Evolutionary conservation across 2,329 filamentous ascomycete genomes (phyloP), one percentile per base, ranked within the genome.

Genomic region (Penicillium corylophilum): DNA sequence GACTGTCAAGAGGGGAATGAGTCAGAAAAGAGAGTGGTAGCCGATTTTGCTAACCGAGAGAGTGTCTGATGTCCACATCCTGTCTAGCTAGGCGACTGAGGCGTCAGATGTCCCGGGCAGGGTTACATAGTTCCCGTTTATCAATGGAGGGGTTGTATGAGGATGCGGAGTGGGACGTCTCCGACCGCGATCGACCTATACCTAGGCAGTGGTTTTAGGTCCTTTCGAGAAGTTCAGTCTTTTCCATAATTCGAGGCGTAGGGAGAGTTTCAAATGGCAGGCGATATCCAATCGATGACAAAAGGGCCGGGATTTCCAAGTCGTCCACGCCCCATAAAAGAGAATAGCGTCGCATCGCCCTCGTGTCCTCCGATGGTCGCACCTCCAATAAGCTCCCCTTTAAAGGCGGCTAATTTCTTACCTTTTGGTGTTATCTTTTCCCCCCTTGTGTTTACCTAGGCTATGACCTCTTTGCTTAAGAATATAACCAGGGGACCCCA

Each of bases 321-420:
- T 53, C 46, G 50, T 54, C 55, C 33, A 45, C 12, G 24, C 49
- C 51, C 49, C 54, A 43, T 46, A 45, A 59, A 46, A 57, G n/a
- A 44, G 48, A 55, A 52, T 61, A 70, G 62, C 64, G 68, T 70
- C 66, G 60, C 65, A 70, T 70, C 63, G 66, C 55, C 55, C 62
- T 67, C 60, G 54, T 62, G 63, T 57, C 63, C 61, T 58, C 57
- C 61, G 57, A 68, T 66, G 67, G 67, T 70, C 66, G 63, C 66
- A 70, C 68, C 56, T 61, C 51, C 51, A 44, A 39, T 54, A n/a
- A 38, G 18, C 18, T 16, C 35, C 24, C 5, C n/a, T 43, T 28
- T 29, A 20, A 18, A 18, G 8, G 10, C 22, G 5, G 41, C 28
- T 44, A 13, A 12, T 44, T 42, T 45, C 16, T 53, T 29, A 31